Evolutionary conservation across 495 filamentous ascomycete genomes (phyloP).

Genomic region (Daldinia loculata): DNA sequence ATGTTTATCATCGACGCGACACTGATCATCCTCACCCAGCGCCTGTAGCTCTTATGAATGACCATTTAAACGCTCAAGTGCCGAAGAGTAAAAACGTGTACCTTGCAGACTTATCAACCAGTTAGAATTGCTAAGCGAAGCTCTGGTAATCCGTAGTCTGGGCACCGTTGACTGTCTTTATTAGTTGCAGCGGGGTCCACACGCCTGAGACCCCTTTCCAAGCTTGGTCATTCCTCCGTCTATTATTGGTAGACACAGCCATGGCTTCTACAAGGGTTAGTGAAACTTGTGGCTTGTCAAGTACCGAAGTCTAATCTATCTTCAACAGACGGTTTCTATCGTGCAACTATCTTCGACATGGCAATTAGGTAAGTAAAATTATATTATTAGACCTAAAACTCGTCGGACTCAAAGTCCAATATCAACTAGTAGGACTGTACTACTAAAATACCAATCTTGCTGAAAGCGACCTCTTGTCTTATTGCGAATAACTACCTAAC

Average conservation of each 20-base stretch:
- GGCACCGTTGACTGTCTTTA: background rate
- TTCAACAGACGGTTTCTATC: background rate
- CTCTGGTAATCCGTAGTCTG: background rate
- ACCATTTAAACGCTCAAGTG: slow-evolving; percentile 13
- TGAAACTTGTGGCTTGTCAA: background rate
- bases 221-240: slow-evolving; percentile 15
- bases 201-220: slow-evolving; percentile 19
- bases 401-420: background rate
- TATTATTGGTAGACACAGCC: slow-evolving; percentile 23
- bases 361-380: background rate
- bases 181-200: slow-evolving; percentile 6
- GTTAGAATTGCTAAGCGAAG: background rate
- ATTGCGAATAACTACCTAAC: too few species aligned
- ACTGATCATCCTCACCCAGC: slow-evolving; percentile 9
- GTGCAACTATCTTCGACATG: background rate
- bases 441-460: background rate
- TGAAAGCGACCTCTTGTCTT: too few species aligned
- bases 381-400: background rate
- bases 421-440: too few species aligned
- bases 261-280: background rate
- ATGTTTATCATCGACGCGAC: slow-evolving; percentile 5
- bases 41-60: slow-evolving; percentile 14
- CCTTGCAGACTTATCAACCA: background rate
- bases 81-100: background rate
- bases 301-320: slow-evolving; percentile 6